Conservation (phyloP, 192 early-diverging fungal genomes). For the Coemansia sp. region DNA sequence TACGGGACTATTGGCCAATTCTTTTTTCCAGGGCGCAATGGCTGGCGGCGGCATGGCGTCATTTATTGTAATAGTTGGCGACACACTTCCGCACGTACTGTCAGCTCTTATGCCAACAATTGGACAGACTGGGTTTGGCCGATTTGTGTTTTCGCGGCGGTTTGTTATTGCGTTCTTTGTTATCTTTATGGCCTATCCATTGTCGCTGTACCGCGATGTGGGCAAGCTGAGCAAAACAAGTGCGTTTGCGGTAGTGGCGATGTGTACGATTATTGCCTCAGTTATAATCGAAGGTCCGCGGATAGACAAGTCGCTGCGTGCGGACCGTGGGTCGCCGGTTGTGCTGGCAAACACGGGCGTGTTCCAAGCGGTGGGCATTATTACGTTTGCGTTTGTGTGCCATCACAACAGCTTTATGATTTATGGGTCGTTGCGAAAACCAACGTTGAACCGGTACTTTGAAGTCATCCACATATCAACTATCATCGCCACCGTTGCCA, state of each 20-base stretch:
- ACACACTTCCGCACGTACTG: conserved; percentile 86
- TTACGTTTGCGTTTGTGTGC: conserved; percentile 95
- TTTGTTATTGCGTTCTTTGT: conserved; percentile 79
- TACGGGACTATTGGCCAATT: conserved; percentile 71
- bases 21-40: conserved; percentile 89
- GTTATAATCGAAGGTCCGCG: conserved; percentile 70
- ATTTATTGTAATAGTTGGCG: conserved; percentile 66
- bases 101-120: conserved; percentile 65
- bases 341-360: conserved; percentile 56
- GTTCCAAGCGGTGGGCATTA: conserved; percentile 85
- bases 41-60: conserved; percentile 81
- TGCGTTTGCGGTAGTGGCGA: conserved; percentile 78
- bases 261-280: conserved; percentile 73
- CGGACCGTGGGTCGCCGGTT: conserved; percentile 29
- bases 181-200: conserved; percentile 74
- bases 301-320: conserved; percentile 55
- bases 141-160: conserved; percentile 65
- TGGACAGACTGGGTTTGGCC: conserved; percentile 54
- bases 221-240: conserved; percentile 87
- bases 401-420: conserved; percentile 96
- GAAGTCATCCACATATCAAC: conserved; percentile 81
- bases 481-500: conserved; percentile 65
- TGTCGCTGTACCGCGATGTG: conserved; percentile 85
- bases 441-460: conserved; percentile 82
- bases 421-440: conserved; percentile 78